Evolutionary conservation across 768 basidiomycete species (phyloP), one percentile per base, ranked within the genome.

Genomic region (Mycena albidolilacea): DNA sequence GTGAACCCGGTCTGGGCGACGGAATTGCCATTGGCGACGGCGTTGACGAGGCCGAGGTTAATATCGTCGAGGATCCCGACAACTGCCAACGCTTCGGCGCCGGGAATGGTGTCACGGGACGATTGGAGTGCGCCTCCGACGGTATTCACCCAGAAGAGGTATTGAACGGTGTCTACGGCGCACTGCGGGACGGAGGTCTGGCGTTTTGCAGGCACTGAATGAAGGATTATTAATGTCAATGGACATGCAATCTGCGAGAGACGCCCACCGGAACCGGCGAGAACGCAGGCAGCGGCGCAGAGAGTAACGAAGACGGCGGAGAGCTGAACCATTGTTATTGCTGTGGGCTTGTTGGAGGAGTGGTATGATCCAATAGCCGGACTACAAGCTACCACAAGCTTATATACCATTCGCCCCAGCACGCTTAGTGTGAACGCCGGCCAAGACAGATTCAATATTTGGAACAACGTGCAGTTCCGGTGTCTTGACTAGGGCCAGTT

Each of bases 271-370:
- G 46, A 7, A 48, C 46, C 46, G 17, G 46, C 61, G 43, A 62
- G 61, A 62, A 41, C 61, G 43, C 61, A 62, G 23, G 61, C 61
- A 35, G 61, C 44, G 44, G 61, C 15, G 61, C 61, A 62, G 61
- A 62, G 61, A 46, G 61, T 62, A 46, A 62, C 44, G 61, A 62
- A 62, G 61, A 17, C 23, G 61, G 61, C 37, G 23, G 61, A 62
- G 61, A 62, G 61, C 43, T 62, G 41, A 62, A 62, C 61, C 61
- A 62, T 62, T 61, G 61, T 62, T 62, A 62, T 30, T 62, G 46
- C 15, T 48, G 46, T 48, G 46, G 46, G 46, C 30, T 30, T 30
- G 30, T 30, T 30, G 30, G 30, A 30, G 30, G 30, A 30, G 3
- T 30, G 0, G 30, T 30, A 30, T 30, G 30, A 30, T 30, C 30